phyloP scores from a whole-genome alignment of 805 yeast genomes.

The Diddensiella caesifluorescens region DNA sequence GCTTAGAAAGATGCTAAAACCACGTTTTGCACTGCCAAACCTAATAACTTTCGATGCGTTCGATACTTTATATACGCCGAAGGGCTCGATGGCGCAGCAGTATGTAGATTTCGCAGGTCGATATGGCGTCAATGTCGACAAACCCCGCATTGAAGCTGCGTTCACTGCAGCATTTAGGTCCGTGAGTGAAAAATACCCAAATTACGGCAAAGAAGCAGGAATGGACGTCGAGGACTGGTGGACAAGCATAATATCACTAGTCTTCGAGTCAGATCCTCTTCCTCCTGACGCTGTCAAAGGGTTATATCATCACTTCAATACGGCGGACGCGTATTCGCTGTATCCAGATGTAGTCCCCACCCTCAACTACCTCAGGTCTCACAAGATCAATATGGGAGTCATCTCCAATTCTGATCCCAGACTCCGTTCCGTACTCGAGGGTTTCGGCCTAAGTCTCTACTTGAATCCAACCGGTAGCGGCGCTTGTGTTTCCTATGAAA shows the following conservation, averaged over 20 bases:
- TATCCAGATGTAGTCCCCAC: slow-evolving; percentile 16
- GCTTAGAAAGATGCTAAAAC: no score
- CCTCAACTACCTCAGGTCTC: slow-evolving; percentile 1
- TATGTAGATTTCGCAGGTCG: slow-evolving; percentile 14
- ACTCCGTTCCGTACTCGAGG: slow-evolving; percentile 13
- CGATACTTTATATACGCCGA: slow-evolving; percentile 20
- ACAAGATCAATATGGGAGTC: slow-evolving; percentile 13
- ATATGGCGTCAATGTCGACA: slow-evolving; percentile 13
- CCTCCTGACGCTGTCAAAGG: slow-evolving; percentile 7
- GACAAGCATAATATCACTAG: slow-evolving; percentile 12
- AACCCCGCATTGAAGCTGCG: slow-evolving; percentile 5
- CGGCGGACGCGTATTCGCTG: slow-evolving; percentile 14
- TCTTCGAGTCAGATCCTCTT: slow-evolving; percentile 4
- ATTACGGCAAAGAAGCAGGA: slow-evolving; percentile 17
- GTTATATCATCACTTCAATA: slow-evolving; percentile 19
- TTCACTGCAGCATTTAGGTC: slow-evolving; percentile 16
- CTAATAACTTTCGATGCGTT: slow-evolving; percentile 24
- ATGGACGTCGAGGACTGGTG: slow-evolving; percentile 19
- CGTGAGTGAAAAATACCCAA: slow-evolving; percentile 15
- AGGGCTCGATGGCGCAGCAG: slow-evolving; percentile 17
- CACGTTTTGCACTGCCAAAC: not conserved
- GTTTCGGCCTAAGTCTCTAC: slow-evolving; percentile 11
- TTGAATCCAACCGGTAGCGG: slow-evolving; percentile 1
- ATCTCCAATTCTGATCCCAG: slow-evolving; percentile 22
- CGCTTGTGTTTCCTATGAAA: slow-evolving; percentile 18